phyloP scores from a whole-genome alignment of 208 protist genomes.

The Wallacemonas collosoma region DNA sequence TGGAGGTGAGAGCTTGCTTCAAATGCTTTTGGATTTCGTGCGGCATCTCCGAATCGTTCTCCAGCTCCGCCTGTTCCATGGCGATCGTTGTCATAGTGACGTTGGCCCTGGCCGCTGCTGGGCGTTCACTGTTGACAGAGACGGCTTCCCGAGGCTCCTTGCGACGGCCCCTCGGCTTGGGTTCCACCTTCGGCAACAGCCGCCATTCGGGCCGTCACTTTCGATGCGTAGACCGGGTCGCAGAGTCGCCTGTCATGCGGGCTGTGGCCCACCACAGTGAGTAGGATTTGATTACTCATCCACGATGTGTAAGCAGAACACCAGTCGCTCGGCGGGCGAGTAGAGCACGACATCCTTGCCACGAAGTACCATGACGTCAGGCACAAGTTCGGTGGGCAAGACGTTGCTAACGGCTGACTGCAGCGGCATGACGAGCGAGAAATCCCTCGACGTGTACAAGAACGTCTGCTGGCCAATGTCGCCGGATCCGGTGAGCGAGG shows the following conservation, averaged over 20 bases:
- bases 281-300: slow-evolving; percentile 8
- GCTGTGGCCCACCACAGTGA: slow-evolving; percentile 14
- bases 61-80: slow-evolving; percentile 6
- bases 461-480: slow-evolving; percentile 21
- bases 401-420: slow-evolving; percentile 13
- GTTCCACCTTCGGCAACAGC: background rate
- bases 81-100: background rate
- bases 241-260: slow-evolving; percentile 5
- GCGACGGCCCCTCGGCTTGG: too few relatives aligned
- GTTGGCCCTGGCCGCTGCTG: background rate
- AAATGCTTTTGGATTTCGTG: slow-evolving; percentile 6
- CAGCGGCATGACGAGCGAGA: slow-evolving; percentile 16
- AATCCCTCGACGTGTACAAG: slow-evolving; percentile 22
- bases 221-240: slow-evolving; percentile 4
- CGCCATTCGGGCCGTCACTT: slow-evolving; percentile 1
- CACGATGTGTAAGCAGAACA: slow-evolving; percentile 23
- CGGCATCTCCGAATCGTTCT: slow-evolving; percentile 8
- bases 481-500: slow-evolving; percentile 17
- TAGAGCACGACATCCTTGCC: slow-evolving; percentile 9
- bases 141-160: background rate
- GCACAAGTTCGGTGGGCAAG: slow-evolving; percentile 7
- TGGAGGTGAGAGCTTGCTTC: slow-evolving; percentile 13
- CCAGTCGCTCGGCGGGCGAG: slow-evolving; percentile 17
- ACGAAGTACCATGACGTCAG: slow-evolving; percentile 15
- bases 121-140: background rate